These are phyloP conservation scores for Solanum chacoense DNA, from an alignment of 305 asterid genomes.

Conservation along the genomic window DNA sequence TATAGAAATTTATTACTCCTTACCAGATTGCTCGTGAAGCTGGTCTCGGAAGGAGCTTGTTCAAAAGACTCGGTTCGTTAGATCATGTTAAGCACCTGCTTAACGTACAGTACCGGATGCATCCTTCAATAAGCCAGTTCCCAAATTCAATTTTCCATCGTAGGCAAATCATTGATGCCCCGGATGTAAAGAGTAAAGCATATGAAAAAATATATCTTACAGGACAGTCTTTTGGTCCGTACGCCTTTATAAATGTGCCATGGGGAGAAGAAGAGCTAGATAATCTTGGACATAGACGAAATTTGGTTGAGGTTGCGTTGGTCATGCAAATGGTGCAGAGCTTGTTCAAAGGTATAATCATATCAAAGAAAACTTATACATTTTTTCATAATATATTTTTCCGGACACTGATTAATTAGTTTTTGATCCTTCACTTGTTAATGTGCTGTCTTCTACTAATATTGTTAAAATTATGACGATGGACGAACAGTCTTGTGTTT, in stretches of 20 bases:
- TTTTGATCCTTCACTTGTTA: not conserved
- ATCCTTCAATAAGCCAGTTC: slow-evolving; percentile 59
- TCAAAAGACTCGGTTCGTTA: slow-evolving; percentile 45
- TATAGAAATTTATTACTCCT: not conserved
- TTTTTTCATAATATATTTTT: not conserved
- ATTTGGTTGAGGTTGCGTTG: slow-evolving; percentile 65
- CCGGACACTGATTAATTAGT: not conserved
- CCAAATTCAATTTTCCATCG: slow-evolving; percentile 48
- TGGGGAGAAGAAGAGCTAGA: slow-evolving; percentile 48
- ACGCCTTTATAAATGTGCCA: slow-evolving; percentile 46
- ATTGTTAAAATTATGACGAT: not conserved
- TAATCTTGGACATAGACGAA: slow-evolving; percentile 25
- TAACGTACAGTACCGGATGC: slow-evolving; percentile 59
- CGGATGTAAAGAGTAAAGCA: slow-evolving; percentile 22
- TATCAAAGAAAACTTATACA: not conserved
- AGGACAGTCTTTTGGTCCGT: slow-evolving; percentile 53
- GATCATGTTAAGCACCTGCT: slow-evolving; percentile 49
- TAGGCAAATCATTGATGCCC: slow-evolving; percentile 38
- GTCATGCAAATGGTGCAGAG: slow-evolving; percentile 31
- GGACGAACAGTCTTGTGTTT: not conserved
- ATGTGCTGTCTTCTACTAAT: not conserved
- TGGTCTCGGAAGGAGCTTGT: slow-evolving; percentile 68
- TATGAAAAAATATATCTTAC: slow-evolving; percentile 24
- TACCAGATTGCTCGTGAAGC: slow-evolving; percentile 38
- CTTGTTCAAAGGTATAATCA: slow-evolving; percentile 34